These are phyloP conservation scores for Cryptosporidium meleagridis DNA, from an alignment of 169 alveolate species.

Conservation along the genomic window DNA sequence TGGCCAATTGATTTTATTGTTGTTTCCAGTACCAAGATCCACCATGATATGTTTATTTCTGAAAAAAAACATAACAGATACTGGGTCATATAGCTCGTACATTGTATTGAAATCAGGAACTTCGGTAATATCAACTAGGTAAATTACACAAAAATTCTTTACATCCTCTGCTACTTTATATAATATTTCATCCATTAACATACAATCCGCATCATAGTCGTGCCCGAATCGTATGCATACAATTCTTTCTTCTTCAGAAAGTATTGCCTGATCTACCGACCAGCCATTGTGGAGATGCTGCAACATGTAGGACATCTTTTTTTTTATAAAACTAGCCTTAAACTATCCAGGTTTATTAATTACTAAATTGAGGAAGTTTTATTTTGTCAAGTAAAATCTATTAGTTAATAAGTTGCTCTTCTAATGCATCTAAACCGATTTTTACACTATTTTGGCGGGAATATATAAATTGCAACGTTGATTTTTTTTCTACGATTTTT, in stretches of 20 bases:
- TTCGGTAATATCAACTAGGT: conserved; percentile 96
- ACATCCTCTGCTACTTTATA: conserved; percentile 96
- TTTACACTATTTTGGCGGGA: not conserved
- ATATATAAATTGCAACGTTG: not conserved
- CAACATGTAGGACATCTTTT: conserved; percentile 95
- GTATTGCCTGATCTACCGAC: conserved; percentile 99
- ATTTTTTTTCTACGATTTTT: not conserved
- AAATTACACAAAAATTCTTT: conserved; percentile 95
- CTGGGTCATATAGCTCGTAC: conserved; percentile 99
- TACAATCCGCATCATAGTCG: conserved; percentile 97
- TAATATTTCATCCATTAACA: conserved; percentile 97
- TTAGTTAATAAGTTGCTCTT: not conserved
- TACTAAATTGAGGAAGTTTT: not conserved
- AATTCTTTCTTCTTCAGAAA: conserved; percentile 96
- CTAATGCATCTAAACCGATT: not conserved
- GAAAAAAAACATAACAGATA: conserved; percentile 97
- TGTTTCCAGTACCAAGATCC: conserved; percentile 99
- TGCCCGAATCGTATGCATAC: conserved; percentile 98
- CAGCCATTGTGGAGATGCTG: conserved; percentile 98
- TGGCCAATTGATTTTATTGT: conserved; percentile 98
- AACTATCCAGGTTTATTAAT: not conserved
- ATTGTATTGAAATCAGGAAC: conserved; percentile 99
- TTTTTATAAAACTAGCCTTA: not conserved
- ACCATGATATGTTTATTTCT: conserved; percentile 99
- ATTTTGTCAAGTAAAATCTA: not conserved